Base-by-base conservation (phyloP, 495 filamentous ascomycete species). In the Daldinia loculata region DNA sequence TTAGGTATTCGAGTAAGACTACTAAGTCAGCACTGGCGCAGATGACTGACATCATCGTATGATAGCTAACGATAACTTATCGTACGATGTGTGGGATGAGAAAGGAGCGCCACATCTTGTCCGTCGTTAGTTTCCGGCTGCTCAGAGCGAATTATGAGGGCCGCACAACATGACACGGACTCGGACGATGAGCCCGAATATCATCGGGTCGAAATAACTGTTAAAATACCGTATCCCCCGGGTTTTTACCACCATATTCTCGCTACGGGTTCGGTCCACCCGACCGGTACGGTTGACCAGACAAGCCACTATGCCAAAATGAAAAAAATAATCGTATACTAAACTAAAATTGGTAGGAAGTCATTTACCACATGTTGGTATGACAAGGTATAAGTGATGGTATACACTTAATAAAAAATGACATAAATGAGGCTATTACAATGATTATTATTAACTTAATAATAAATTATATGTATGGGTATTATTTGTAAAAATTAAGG, bases 11-110 rank as follows among this genome's bases (percentile, higher is more conserved):
- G 39, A 17, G 32, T 22, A 43, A 27, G 51, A 36, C 30, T 51
- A 56, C 36, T 43, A 67, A 50, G 65, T 56, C 41, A 57, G 56
- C 45, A 58, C 39, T 45, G 57, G 26, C 36, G 39, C 56, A 22
- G 60, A 30, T 66, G 65, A 52, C 56, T 24, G 58, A 32, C 30
- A 38, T 36, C 34, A 56, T 65, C 65, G 65, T 63, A 67, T 72
- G 69, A 71, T 66, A 43, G 61, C 68, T 66, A 55, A 72, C 38
- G 63, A 43, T 60, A 61, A 68, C 70, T 58, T 66, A 71, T 66
- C 61, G 64, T 71, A 29, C 51, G 63, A 62, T 68, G 48, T 8
- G 60, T 72, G 64, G 69, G 19, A 72, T 72, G 69, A 38, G 63
- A 71, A 53, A n/a, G 34, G 36, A 63, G 69, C 29, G 30, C 48